A percentile compares a stretch with the other conserved stretches of the same genome.
phyloP scores from a whole-genome alignment of 73 alveolate species.

The Vitrella brassicaformis region DNA sequence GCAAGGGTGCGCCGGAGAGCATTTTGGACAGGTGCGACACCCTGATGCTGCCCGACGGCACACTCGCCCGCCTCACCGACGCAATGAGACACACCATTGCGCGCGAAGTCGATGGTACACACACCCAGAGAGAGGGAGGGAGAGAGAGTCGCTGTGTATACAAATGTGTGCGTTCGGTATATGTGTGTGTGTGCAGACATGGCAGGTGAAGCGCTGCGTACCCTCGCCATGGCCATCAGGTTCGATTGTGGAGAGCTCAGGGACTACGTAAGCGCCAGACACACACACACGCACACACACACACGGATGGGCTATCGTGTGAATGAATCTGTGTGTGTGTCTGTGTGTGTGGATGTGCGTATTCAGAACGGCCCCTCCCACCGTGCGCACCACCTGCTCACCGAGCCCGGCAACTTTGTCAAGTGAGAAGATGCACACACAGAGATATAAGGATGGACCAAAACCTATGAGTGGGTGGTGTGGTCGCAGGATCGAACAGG shows the following conservation, averaged over 20 bases:
- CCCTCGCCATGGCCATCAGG: conserved; percentile 21
- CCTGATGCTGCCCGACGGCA: conserved; percentile 54
- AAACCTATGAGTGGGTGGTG: too few relatives aligned
- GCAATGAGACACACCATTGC: conserved; percentile 6
- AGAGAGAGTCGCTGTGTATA: too few relatives aligned
- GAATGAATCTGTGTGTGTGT: not conserved
- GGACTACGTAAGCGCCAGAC: not conserved
- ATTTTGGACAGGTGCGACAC: conserved; percentile 33
- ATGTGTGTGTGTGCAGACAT: too few relatives aligned
- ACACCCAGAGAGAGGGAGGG: too few relatives aligned
- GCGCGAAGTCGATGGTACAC: too few relatives aligned
- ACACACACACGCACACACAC: not conserved
- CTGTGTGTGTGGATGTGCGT: not conserved
- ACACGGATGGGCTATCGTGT: not conserved
- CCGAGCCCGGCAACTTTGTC: not conserved
- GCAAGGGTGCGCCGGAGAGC: conserved; percentile 37
- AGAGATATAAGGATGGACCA: too few relatives aligned
- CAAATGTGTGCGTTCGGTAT: too few relatives aligned
- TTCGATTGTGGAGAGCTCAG: not conserved
- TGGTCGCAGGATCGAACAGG: conserved; percentile 20
- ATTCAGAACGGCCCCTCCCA: not conserved
- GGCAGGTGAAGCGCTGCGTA: conserved; percentile 15
- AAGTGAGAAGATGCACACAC: too few relatives aligned
- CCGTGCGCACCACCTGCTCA: not conserved
- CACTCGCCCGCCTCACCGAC: conserved; percentile 8